Evolutionary conservation across 2,329 filamentous ascomycete genomes (phyloP), one percentile per base, ranked within the genome.

Genomic region (Ampelomyces quisqualis): DNA sequence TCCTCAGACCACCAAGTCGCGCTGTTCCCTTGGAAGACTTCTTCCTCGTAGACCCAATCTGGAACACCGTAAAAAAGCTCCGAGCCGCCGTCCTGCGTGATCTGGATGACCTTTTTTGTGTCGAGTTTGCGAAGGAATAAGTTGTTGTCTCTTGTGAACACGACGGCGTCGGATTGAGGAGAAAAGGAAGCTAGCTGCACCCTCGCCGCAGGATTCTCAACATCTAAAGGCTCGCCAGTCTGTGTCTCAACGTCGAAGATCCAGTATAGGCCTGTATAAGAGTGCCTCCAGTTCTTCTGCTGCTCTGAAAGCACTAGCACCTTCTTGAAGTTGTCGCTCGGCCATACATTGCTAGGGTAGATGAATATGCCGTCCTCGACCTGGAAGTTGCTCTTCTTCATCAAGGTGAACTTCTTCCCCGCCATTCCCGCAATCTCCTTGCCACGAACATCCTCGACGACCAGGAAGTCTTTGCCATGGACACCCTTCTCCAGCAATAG

Each of bases 1-100:
- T 94, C 88, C 23, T 84, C 79, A 22, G 89, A 91, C 90, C 90
- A 98, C 93, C 94, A 98, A 1, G 90, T 94, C 4, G 88, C 91
- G 47, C 81, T 88, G 55, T 88, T 86, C 1, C 80, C 85, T 10
- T 74, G 69, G 48, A 97, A 88, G 3, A 95, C 88, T 66, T 95
- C 89, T 57, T 86, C 82, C 62, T 94, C 88, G 59, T 95, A 95
- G 0, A 97, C 93, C 93, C 93, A 98, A 67, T 98, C 94, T 0
- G 93, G 93, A 14, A 96, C 82, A 13, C 93, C 93, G 58, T 98
- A 96, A 69, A 98, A 98, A 45, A 93, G 81, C 55, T 97, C 83
- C 0, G 82, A 75, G 0, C 91, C 88, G 9, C 94, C 93, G 62
- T 98, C 91, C 38, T 76, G 81, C 1, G 93, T 97, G 55, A 98